Evolutionary conservation across 257 asterid species (phyloP), one percentile per base, ranked within the genome.

Genomic region (Lavandula angustifolia): DNA sequence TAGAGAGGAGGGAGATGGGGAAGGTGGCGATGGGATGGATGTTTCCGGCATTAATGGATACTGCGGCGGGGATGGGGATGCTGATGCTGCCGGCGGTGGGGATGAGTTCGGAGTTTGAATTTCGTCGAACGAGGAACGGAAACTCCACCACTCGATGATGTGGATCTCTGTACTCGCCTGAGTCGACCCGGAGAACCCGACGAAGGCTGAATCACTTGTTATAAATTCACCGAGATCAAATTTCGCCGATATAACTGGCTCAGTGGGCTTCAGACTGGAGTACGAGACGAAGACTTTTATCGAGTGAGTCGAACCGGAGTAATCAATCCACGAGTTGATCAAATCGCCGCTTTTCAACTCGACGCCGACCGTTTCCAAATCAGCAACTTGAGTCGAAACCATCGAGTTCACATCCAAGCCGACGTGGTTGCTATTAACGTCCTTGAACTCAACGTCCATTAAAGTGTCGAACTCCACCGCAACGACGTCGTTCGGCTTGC

Each of bases 111-210:
- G 75, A 62, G 71, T 70, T 13, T 92, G 65, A 31, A 44, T 75
- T 3, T 64, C 76, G 27, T 87, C 92, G 31, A 87, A 88, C 1
- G 86, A 81, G 7, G 97, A 87, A 58, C 60, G 75, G 67, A 91
- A 91, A 60, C 92, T 91, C 97, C 97, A 91, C 96, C 95, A 87
- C 50, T 81, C 87, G 22, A 91, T 75, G 54, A 80, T 73, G 74
- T 91, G 97, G 32, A 77, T 74, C 75, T 91, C 97, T 1, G 97
- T 91, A 54, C 97, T 91, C 62, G 96, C 97, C 80, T 91, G 97
- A 69, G 97, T 91, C 18, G 97, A 87, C 74, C 89, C 97, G 40
- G 91, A 67, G 69, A 91, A 84, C 9, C 97, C 97, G 43, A 91
- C 91, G 17, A 79, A 91, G 76, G 80, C 74, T 46, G 79, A 78